A percentile compares a stretch with the other conserved stretches of the same genome.
phyloP scores from a whole-genome alignment of 192 early-diverging fungal species.

The Martensiomyces pterosporus region DNA sequence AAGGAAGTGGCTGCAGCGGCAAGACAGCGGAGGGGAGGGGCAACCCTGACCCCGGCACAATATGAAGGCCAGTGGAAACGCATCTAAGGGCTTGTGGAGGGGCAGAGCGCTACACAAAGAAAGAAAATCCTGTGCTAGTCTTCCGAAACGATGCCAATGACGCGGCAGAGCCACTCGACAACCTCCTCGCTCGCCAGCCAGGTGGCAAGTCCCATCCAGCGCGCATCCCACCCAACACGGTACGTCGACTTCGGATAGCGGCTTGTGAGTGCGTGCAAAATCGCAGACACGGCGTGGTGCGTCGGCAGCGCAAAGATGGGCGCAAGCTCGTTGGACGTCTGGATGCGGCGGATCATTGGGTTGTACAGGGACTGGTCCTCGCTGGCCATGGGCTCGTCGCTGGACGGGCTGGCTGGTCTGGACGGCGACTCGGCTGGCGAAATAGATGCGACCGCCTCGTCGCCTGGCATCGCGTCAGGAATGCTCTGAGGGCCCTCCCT shows the following conservation, averaged over 20 bases:
- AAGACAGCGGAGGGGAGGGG: too few species aligned
- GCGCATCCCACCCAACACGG: constrained; percentile 53
- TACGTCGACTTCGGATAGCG: constrained; percentile 51
- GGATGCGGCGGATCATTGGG: constrained; percentile 47
- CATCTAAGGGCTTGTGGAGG: too few species aligned
- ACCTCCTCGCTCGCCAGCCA: constrained; percentile 44
- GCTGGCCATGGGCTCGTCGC: constrained; percentile 3
- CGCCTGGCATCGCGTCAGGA: constrained; percentile 36
- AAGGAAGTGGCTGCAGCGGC: too few species aligned
- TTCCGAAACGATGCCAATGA: constrained; percentile 45
- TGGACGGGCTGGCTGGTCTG: constrained; percentile 4
- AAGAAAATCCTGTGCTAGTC: too few species aligned
- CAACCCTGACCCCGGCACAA: too few species aligned
- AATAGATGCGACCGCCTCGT: constrained; percentile 37
- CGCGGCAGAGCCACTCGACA: constrained; percentile 50
- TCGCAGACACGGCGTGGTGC: constrained; percentile 40
- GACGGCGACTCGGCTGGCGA: constrained; percentile 14
- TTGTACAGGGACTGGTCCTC: constrained; percentile 28
- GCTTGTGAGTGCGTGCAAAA: constrained; percentile 46
- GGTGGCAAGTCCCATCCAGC: constrained; percentile 36
- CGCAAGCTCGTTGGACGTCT: constrained; percentile 37
- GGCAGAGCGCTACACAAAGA: too few species aligned
- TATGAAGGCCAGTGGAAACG: too few species aligned
- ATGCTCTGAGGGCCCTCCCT: background rate
- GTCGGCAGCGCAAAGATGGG: constrained; percentile 48